Evolutionary conservation across 2,329 filamentous ascomycete species (phyloP).

Genomic region (Sporothrix globosa): DNA sequence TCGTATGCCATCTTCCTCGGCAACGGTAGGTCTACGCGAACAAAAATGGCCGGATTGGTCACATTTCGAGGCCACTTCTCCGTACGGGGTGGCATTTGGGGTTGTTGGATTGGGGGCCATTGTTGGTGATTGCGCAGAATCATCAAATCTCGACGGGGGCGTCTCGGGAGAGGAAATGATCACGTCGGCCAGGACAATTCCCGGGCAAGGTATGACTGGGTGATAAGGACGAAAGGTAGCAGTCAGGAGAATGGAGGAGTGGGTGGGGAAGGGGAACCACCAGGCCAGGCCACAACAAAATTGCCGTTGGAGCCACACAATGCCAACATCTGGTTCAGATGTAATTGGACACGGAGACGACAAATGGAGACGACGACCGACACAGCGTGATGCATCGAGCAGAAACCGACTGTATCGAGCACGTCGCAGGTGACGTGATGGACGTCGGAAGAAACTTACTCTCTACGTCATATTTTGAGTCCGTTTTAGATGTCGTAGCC

Average conservation of each 20-base stretch:
- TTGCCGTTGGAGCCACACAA: conserved; percentile 12
- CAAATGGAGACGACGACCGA: neutral
- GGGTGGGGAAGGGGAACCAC: neutral
- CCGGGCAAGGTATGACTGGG: neutral
- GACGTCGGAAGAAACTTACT: neutral
- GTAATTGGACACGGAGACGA: neutral
- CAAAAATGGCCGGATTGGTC: conserved; percentile 8
- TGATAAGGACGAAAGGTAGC: neutral
- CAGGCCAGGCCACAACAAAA: neutral
- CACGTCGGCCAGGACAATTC: neutral
- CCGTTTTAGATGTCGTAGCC: neutral
- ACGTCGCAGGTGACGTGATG: neutral
- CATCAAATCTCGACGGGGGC: no score
- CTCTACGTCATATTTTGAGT: neutral
- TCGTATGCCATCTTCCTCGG: no score
- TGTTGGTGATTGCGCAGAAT: neutral
- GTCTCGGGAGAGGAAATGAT: no score
- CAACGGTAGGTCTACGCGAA: neutral
- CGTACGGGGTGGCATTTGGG: no score
- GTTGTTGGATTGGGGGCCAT: neutral
- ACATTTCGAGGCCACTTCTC: neutral
- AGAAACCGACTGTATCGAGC: neutral
- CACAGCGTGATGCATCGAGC: neutral
- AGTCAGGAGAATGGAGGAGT: conserved; percentile 2
- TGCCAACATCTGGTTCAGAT: conserved; percentile 1